Evolutionary conservation across 305 asterid species (phyloP).

Genomic region (Fraxinus latifolia): DNA sequence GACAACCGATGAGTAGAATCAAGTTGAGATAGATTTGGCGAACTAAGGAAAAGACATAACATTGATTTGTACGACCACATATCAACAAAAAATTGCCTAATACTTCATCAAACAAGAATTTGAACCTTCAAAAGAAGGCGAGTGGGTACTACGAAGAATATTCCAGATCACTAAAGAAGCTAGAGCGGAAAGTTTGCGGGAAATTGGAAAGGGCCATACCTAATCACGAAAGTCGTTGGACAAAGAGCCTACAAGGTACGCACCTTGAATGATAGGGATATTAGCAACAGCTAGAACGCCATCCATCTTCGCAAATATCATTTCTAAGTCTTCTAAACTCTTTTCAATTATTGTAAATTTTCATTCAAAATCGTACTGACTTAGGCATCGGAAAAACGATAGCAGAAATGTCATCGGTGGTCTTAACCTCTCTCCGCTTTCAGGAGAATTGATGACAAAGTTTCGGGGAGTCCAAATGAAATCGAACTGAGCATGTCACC

Average conservation of each 20-base stretch:
- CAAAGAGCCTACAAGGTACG: neutral
- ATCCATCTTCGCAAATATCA: too few relatives aligned
- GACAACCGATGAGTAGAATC: neutral
- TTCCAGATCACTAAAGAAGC: neutral
- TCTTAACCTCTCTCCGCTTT: neutral
- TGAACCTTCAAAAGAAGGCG: neutral
- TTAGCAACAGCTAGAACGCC: too few relatives aligned
- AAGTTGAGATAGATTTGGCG: neutral
- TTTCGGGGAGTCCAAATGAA: too few relatives aligned
- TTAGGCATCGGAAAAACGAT: neutral
- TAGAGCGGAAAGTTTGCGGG: neutral
- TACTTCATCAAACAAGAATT: neutral
- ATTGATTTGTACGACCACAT: neutral
- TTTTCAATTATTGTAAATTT: neutral
- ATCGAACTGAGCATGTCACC: neutral
- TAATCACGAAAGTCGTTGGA: neutral
- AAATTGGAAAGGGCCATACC: neutral
- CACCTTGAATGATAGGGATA: too few relatives aligned
- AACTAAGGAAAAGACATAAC: too few relatives aligned
- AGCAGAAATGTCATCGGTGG: neutral
- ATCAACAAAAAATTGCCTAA: neutral
- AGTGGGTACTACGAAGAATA: neutral
- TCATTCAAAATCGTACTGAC: neutral
- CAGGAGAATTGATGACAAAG: neutral
- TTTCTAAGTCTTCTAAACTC: neutral